Base-by-base conservation (phyloP, 768 basidiomycete species). In the Multifurca ochricompacta region DNA sequence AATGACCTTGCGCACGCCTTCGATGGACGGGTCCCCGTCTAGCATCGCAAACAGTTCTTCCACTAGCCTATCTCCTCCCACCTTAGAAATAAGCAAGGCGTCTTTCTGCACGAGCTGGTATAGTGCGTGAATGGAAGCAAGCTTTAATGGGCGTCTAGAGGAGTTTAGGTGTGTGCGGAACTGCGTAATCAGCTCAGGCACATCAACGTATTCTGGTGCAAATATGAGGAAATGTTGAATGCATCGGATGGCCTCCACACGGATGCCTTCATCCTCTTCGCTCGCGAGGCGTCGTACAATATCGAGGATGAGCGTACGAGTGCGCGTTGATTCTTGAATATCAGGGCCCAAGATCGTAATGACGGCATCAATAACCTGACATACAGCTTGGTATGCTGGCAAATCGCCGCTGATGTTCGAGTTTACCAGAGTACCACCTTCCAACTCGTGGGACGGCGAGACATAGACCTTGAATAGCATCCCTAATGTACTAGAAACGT, bases 171-270 rank as follows among this genome's bases (percentile, higher is more conserved):
- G 81, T 1, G 74, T 71, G 40, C 89, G 78, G 69, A 98, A 91
- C 32, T 77, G 82, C 37, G 77, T 72, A 23, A 97, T 86, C 7
- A 94, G 76, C 34, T 82, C 80, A 0, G 91, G 87, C 11, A 93
- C 79, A 55, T 92, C 77, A 53, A 91, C 82, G 49, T 90, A 78
- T 58, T 89, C 82, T 0, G 92, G 86, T 0, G 90, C 86, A 61
- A 98, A 98, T 83, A 99, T 95, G 36, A 98, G 77, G 73, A 96
- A 86, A 66, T 98, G 95, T 63, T 98, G 95, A 10, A 92, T 84
- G 68, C 93, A 95, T 69, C 87, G 90, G 68, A 97, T 94, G 2
- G 93, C 93, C 67, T 97, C 92, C 2, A 98, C 89, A 34, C 85
- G 77, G 51, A 93, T 84, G 1, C 85, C 83, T 64, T 95, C 91